Conservation (phyloP, 768 basidiomycete genomes). For the Auricularia auricula-judae region DNA sequence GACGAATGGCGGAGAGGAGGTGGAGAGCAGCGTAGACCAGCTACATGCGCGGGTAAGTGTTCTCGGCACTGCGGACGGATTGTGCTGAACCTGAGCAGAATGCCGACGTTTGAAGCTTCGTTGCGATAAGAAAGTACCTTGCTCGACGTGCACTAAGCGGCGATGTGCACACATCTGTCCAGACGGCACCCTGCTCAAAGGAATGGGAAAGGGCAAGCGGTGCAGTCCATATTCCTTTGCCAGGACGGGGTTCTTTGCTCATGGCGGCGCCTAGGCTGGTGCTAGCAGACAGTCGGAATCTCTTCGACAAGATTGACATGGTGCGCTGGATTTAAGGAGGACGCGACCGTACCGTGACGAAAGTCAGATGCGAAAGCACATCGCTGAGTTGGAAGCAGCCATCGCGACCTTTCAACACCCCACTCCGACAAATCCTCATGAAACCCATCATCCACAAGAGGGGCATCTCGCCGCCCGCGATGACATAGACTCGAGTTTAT, state of each 20-base stretch:
- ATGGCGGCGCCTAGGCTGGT: background rate
- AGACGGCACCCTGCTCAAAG: slow-evolving; percentile 3
- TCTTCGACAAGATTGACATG: background rate
- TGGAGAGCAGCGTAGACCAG: no score
- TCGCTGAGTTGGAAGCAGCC: background rate
- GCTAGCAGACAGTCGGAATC: background rate
- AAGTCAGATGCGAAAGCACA: background rate
- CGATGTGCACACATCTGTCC: slow-evolving; percentile 4
- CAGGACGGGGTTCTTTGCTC: background rate
- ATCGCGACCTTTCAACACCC: background rate
- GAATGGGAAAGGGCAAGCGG: background rate
- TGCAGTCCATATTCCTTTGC: background rate
- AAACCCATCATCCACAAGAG: background rate
- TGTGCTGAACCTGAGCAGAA: background rate
- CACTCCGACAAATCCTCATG: background rate
- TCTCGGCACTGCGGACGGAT: no score
- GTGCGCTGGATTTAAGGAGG: background rate
- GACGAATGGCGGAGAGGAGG: no score
- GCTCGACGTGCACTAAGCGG: slow-evolving; percentile 1
- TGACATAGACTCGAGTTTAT: no score
- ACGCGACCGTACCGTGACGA: background rate
- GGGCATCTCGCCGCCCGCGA: background rate
- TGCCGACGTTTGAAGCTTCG: background rate
- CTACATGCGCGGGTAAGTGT: no score
- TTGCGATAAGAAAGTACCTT: slow-evolving; percentile 3